phyloP scores from a whole-genome alignment of 768 basidiomycete species.

The Tulasnella calospora region DNA sequence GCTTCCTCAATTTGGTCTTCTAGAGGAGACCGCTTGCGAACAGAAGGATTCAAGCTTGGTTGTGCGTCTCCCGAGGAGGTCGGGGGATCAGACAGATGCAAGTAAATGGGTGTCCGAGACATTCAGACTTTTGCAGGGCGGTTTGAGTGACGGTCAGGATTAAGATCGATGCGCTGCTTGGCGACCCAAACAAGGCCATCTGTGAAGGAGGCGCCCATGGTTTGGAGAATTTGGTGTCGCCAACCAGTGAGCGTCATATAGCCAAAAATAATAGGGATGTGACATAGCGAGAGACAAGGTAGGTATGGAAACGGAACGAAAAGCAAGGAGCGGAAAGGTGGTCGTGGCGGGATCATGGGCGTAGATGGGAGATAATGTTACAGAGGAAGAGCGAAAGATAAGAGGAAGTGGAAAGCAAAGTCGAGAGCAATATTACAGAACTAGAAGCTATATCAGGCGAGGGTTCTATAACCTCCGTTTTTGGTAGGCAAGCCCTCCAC shows the following conservation, averaged over 20 bases:
- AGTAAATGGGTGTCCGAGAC: neutral
- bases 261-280: constrained; percentile 4
- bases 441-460: neutral
- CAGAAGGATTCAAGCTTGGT: neutral
- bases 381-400: constrained; percentile 1
- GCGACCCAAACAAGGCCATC: neutral
- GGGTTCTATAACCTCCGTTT: neutral
- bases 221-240: neutral
- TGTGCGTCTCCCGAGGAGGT: neutral
- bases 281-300: constrained; percentile 4
- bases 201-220: neutral
- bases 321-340: constrained; percentile 8
- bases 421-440: constrained; percentile 3
- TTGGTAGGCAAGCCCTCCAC: neutral
- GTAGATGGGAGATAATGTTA: neutral
- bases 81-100: neutral
- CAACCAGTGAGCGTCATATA: constrained; percentile 7
- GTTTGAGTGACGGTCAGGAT: neutral
- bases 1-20: neutral
- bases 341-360: neutral
- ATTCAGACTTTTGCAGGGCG: neutral
- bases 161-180: neutral
- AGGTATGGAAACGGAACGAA: constrained; percentile 10
- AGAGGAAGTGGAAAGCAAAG: neutral
- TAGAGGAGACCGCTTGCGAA: neutral